Evolutionary conservation across 495 filamentous ascomycete species (phyloP).

Genomic region (Cercophora scortea): DNA sequence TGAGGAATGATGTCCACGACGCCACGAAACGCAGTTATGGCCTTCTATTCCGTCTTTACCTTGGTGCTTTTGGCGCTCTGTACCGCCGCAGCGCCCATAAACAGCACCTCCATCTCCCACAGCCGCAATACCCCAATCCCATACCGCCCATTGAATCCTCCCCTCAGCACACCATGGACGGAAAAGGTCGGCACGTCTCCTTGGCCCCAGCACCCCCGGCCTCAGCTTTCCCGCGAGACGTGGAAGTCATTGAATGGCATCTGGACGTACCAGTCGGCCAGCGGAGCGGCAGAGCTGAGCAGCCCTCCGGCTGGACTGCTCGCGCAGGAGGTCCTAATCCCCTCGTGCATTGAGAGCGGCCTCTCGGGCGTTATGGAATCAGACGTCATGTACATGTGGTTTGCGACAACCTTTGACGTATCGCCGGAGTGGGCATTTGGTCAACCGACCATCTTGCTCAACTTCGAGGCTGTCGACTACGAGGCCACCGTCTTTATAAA

Average conservation of each 20-base stretch:
- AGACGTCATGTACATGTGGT: constrained; percentile 50
- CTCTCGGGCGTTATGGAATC: constrained; percentile 43
- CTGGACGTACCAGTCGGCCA: constrained; percentile 53
- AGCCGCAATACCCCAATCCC: too few species aligned
- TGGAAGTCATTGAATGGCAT: constrained; percentile 62
- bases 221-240: constrained; percentile 46
- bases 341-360: constrained; percentile 54
- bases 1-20: too few species aligned
- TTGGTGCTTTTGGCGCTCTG: too few species aligned
- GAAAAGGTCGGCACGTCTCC: constrained; percentile 52
- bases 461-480: constrained; percentile 64
- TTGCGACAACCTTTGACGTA: constrained; percentile 48
- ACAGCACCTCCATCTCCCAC: too few species aligned
- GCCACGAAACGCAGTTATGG: too few species aligned
- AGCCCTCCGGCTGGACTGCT: constrained; percentile 22
- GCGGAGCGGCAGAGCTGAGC: constrained; percentile 27
- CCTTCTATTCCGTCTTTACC: too few species aligned
- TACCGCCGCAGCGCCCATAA: too few species aligned
- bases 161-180: constrained; percentile 57
- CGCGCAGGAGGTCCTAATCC: constrained; percentile 45
- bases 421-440: constrained; percentile 35
- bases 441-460: constrained; percentile 40
- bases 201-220: constrained; percentile 62
- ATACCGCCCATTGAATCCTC: constrained; percentile 13
- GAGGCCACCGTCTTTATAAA: constrained; percentile 60